Evolutionary conservation across 495 filamentous ascomycete species (phyloP), one percentile per base, ranked within the genome.

Genomic region (Aspergillus coremiiformis): DNA sequence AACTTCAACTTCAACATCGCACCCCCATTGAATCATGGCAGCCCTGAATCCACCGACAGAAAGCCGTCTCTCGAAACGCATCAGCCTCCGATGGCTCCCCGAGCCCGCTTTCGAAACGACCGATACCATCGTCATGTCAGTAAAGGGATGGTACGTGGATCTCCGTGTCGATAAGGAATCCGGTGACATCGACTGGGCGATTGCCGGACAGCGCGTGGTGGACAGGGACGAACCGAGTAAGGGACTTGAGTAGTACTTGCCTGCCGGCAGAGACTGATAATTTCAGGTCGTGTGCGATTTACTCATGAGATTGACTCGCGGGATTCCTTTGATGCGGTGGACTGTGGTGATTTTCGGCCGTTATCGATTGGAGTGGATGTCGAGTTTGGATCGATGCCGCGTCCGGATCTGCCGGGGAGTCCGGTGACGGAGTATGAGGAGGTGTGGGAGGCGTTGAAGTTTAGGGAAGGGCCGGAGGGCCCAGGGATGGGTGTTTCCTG

Each of bases 91-190:
- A 57, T 75, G 72, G 72, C 62, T 66, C 9, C 68, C 72, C 7
- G 66, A 68, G 23, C 56, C 66, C 2, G 49, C 69, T 4, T 65
- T 62, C 37, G 72, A 75, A 51, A 70, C 62, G 22, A 75, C 70
- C 23, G 70, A 75, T 29, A 75, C 72, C 23, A 58, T 72, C n/a
- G 70, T 73, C 51, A 63, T 75, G 56, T 70, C 70, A 24, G 69
- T 75, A 0, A 65, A 61, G 8, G 66, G 66, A 49, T 75, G 71
- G 69, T 73, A 71, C 37, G 64, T 75, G 1, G 70, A 75, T 51
- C 51, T 75, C 9, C 67, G 72, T 37, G 66, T 75, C 33, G 66
- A 70, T 43, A 65, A 61, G 21, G n/a, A 42, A 19, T 60, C 65
- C 0, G 54, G 54, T 4, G 39, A 49, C 2, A 66, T 73, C 22